Evolutionary conservation across 2,329 filamentous ascomycete genomes (phyloP).

Genomic region (Tolypocladium ovalisporum): DNA sequence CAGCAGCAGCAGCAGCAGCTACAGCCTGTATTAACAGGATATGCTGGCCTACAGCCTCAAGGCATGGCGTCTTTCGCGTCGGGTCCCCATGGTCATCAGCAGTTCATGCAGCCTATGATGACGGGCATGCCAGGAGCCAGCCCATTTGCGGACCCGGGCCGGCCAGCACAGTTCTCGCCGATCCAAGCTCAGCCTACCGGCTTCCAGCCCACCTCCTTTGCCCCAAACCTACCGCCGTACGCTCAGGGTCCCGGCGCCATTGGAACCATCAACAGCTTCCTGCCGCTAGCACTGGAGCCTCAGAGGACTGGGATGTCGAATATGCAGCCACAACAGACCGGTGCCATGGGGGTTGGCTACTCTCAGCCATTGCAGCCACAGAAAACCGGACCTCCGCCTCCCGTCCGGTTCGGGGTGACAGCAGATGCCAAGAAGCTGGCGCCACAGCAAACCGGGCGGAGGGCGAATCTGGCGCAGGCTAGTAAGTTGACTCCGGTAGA

Average conservation of each 20-base stretch:
- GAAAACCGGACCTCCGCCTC: conserved; percentile 59
- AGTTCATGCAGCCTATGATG: conserved; percentile 38
- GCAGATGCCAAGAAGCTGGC: conserved; percentile 63
- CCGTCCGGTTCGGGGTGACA: conserved; percentile 78
- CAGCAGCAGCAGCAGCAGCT: conserved; percentile 33
- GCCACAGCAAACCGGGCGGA: conserved; percentile 77
- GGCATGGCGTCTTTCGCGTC: conserved; percentile 27
- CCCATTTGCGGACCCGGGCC: conserved; percentile 27
- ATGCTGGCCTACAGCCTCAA: conserved; percentile 21
- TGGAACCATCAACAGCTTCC: conserved; percentile 42
- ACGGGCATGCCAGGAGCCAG: conserved; percentile 30
- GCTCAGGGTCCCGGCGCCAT: conserved; percentile 27
- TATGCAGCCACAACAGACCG: conserved; percentile 38
- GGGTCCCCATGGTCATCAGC: conserved; percentile 14
- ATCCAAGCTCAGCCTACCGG: conserved; percentile 56
- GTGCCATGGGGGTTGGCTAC: conserved; percentile 40
- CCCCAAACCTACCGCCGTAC: conserved; percentile 27
- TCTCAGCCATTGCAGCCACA: conserved; percentile 36
- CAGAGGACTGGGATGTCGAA: conserved; percentile 43
- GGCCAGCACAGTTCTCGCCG: conserved; percentile 29
- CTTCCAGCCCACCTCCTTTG: conserved; percentile 35
- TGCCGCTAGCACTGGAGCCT: conserved; percentile 50
- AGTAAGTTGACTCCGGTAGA: conserved; percentile 53
- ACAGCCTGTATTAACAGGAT: conserved; percentile 27
- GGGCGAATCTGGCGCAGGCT: conserved; percentile 85